These are phyloP conservation scores for Grigorovia jiainica DNA, from an alignment of 805 yeast species.

Conservation along the genomic window DNA sequence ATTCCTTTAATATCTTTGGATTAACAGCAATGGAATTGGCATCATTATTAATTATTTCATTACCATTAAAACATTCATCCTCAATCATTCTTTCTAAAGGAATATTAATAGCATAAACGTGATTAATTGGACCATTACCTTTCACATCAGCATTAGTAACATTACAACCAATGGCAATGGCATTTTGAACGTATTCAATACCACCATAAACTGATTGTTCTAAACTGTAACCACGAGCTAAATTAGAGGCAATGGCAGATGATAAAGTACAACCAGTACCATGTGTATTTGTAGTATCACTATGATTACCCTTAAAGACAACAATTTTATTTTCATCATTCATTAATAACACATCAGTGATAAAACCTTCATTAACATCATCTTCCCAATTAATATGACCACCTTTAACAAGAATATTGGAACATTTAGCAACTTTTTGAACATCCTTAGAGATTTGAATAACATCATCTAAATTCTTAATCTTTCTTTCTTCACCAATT, in stretches of 20 bases:
- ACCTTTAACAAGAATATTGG: slow-evolving; percentile 63
- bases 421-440: slow-evolving; percentile 33
- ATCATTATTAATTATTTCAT: slow-evolving; percentile 7
- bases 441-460: slow-evolving; percentile 32
- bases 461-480: slow-evolving; percentile 34
- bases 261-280: slow-evolving; percentile 90
- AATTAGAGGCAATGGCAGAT: slow-evolving; percentile 66
- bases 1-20: slow-evolving; percentile 3
- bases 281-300: slow-evolving; percentile 52
- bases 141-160: slow-evolving; percentile 28
- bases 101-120: slow-evolving; percentile 34
- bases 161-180: slow-evolving; percentile 40
- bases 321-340: slow-evolving; percentile 29
- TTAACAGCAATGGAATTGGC: background rate
- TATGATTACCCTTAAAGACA: slow-evolving; percentile 38
- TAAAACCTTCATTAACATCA: slow-evolving; percentile 21
- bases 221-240: slow-evolving; percentile 47
- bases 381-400: slow-evolving; percentile 55
- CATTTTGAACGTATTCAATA: slow-evolving; percentile 58
- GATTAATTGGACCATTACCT: slow-evolving; percentile 74
- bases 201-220: slow-evolving; percentile 44
- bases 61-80: slow-evolving; percentile 26
- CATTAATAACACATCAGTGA: slow-evolving; percentile 48
- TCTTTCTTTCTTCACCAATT: slow-evolving; percentile 20
- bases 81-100: slow-evolving; percentile 29